These are phyloP conservation scores for Verticillium klebahnii DNA, from an alignment of 2,329 filamentous ascomycete species.

Conservation along the genomic window DNA sequence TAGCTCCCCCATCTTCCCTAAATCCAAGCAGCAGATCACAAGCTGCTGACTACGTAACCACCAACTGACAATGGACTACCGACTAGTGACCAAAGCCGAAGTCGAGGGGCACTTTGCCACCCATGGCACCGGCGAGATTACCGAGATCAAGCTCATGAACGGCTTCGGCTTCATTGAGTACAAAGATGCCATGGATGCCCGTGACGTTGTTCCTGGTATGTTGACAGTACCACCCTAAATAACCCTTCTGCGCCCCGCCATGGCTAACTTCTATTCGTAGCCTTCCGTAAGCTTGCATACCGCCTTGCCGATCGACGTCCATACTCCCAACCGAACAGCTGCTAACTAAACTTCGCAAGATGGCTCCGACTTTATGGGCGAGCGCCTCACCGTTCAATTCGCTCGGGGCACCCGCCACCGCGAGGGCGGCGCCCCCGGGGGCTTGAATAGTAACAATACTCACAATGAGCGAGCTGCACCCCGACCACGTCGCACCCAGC, in stretches of 20 bases:
- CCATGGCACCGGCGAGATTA: constrained; percentile 95
- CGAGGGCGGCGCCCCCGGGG: constrained; percentile 30
- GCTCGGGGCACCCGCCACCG: constrained; percentile 74
- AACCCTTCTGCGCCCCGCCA: background rate
- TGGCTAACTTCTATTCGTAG: constrained; percentile 30
- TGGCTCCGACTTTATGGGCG: constrained; percentile 96
- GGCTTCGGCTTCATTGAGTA: constrained; percentile 99
- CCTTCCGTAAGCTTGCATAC: constrained; percentile 47
- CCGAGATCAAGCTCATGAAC: constrained; percentile 99
- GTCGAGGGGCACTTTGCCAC: constrained; percentile 93
- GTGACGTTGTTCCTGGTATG: constrained; percentile 96
- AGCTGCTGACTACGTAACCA: background rate
- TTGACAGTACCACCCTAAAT: background rate
- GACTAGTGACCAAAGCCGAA: constrained; percentile 88
- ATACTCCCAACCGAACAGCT: background rate
- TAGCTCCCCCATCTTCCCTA: constrained; percentile 33
- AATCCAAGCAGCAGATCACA: constrained; percentile 2
- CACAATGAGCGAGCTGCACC: constrained; percentile 50
- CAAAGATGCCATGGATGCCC: constrained; percentile 95
- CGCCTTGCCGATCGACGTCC: background rate
- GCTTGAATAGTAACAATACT: background rate
- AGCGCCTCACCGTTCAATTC: constrained; percentile 96
- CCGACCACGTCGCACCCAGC: constrained; percentile 87
- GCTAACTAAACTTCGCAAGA: constrained; percentile 50
- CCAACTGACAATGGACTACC: constrained; percentile 12